These are phyloP conservation scores for Rhododendron ovatum DNA, from an alignment of 148 eudicot species.

Conservation along the genomic window DNA sequence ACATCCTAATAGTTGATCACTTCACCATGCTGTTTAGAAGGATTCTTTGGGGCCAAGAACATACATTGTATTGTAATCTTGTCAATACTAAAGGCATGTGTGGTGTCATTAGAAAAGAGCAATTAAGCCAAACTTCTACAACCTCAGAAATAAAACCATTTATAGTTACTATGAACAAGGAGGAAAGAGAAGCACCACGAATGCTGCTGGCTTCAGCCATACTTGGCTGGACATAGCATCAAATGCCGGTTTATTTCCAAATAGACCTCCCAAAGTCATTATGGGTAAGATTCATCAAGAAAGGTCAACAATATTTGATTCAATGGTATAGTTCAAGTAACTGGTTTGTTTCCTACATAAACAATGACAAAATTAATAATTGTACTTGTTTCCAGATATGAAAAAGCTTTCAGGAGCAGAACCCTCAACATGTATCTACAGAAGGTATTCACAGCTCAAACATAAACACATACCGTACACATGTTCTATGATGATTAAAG, in stretches of 20 bases:
- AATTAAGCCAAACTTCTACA: background rate
- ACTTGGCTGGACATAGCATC: background rate
- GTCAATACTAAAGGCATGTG: background rate
- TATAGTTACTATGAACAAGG: background rate
- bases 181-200: background rate
- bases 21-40: background rate
- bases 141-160: background rate
- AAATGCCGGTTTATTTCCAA: background rate
- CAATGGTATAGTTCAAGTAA: background rate
- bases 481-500: background rate
- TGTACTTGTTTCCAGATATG: background rate
- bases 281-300: background rate
- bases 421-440: background rate
- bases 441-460: background rate
- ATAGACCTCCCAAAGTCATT: background rate
- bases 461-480: background rate
- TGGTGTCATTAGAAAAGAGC: background rate
- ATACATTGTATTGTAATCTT: background rate
- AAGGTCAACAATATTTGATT: background rate
- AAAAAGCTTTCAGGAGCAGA: background rate
- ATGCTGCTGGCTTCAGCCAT: slow-evolving; percentile 11
- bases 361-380: background rate
- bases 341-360: background rate
- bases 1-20: background rate
- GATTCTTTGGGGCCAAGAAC: background rate